Base-by-base conservation (phyloP, 1,284 basidiomycete genomes). In the Phlebopus sp. region DNA sequence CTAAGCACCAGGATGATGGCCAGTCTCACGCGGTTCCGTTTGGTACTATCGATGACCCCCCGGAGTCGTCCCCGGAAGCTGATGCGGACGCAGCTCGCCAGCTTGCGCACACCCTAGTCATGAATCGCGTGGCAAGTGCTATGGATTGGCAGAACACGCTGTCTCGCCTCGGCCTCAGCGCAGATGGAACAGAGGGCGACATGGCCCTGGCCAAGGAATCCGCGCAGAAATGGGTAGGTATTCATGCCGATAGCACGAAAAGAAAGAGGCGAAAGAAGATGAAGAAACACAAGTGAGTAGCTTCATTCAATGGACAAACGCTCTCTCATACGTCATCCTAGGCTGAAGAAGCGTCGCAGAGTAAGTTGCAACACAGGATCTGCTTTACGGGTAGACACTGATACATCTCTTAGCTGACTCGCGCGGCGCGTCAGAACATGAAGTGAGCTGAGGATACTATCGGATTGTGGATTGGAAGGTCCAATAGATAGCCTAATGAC, bases 261-360 rank as follows among this genome's bases (percentile, higher is more conserved):
- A 79, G 89, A 67, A 92, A 92, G 76, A 77, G 81, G 58, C 75
- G 81, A 73, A 89, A 82, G 79, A 91, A 90, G 80, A 92, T 92
- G 86, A 89, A 86, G 79, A 92, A 90, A 70, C 90, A 92, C 64
- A 92, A 92, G 88, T 90, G 63, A 68, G 85, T 74, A 6, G 14
- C 13, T 31, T n/a, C 23, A 27, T 45, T 44, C 44, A 42, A 18
- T 46, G 31, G 5, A 3, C 19, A 14, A 37, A 34, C 39, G 21
- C 37, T 27, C 45, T 53, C 35, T 52, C 25, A 62, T 21, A 13
- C 34, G 17, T 18, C 9, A 17, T 44, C 27, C 29, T 40, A 73
- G 72, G 57, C 62, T 72, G 55, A 75, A 71, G 66, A 75, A 75
- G 66, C 67, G 74, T 47, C 71, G 74, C 47, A 69, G 70, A 60